Conservation (phyloP, 345 rosid genomes). For the Ceriops tagal region DNA sequence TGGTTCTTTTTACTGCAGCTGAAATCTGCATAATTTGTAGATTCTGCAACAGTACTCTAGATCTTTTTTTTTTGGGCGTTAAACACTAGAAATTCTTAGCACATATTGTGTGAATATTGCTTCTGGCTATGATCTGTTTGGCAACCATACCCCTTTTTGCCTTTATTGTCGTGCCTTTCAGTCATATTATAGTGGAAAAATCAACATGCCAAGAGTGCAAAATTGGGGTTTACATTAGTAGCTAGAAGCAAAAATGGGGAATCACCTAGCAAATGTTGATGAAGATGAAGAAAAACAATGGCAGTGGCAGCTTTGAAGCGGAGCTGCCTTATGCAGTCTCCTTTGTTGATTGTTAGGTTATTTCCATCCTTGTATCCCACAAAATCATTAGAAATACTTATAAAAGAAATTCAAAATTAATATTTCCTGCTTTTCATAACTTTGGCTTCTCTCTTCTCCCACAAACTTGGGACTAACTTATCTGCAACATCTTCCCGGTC, state of each 20-base stretch:
- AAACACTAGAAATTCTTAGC: no score
- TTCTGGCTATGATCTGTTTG: no score
- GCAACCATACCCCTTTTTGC: no score
- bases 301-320: background rate
- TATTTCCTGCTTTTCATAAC: background rate
- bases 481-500: conserved; percentile 20
- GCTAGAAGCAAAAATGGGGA: conserved; percentile 17
- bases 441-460: background rate
- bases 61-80: no score
- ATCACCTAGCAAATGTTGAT: background rate
- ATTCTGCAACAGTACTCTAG: no score
- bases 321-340: conserved; percentile 16
- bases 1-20: no score
- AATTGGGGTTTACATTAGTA: no score
- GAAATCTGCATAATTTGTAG: no score
- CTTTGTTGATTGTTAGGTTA: conserved; percentile 14
- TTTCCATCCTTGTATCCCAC: conserved; percentile 17
- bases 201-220: no score
- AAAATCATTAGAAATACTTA: conserved; percentile 3
- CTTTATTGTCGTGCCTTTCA: no score
- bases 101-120: no score
- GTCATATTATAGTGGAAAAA: no score
- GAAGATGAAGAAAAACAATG: background rate
- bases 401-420: background rate
- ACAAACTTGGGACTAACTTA: conserved; percentile 1